phyloP scores from a whole-genome alignment of 2,329 filamentous ascomycete species.

The Aureobasidium sp. region DNA sequence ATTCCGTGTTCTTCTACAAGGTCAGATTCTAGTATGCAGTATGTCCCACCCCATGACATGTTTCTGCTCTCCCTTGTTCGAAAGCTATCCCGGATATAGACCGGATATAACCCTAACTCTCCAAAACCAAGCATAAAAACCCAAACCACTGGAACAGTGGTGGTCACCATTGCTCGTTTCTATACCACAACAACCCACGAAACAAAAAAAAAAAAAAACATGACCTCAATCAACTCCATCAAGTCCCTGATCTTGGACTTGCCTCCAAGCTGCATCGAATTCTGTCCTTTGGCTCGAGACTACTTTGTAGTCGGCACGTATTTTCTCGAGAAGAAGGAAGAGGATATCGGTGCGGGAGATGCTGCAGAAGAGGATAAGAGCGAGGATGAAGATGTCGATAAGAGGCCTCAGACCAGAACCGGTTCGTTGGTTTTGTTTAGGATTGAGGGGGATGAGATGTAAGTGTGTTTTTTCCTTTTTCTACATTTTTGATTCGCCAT shows the following conservation, averaged over 20 bases:
- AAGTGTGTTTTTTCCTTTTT: conserved; percentile 28
- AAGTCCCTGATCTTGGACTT: conserved; percentile 50
- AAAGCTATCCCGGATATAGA: not conserved
- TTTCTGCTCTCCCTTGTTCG: too few species aligned
- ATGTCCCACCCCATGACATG: too few species aligned
- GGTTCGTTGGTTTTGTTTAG: conserved; percentile 64
- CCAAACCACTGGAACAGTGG: too few species aligned
- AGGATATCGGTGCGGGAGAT: conserved; percentile 11
- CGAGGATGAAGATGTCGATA: conserved; percentile 22
- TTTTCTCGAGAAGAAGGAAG: conserved; percentile 49
- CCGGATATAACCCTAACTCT: not conserved
- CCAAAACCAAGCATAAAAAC: too few species aligned
- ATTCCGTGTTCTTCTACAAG: too few species aligned
- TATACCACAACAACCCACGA: not conserved
- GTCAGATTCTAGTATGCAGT: too few species aligned
- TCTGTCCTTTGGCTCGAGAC: conserved; percentile 52
- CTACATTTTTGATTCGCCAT: not conserved
- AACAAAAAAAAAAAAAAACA: too few species aligned
- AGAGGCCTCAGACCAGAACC: conserved; percentile 41
- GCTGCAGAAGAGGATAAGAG: conserved; percentile 11
- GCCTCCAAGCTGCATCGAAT: conserved; percentile 71
- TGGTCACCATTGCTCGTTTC: not conserved
- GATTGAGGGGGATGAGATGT: conserved; percentile 48
- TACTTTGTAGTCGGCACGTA: conserved; percentile 81
- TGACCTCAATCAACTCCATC: conserved; percentile 32